Conservation (phyloP, 2,329 filamentous ascomycete species). For the Teratosphaeria destructans region DNA sequence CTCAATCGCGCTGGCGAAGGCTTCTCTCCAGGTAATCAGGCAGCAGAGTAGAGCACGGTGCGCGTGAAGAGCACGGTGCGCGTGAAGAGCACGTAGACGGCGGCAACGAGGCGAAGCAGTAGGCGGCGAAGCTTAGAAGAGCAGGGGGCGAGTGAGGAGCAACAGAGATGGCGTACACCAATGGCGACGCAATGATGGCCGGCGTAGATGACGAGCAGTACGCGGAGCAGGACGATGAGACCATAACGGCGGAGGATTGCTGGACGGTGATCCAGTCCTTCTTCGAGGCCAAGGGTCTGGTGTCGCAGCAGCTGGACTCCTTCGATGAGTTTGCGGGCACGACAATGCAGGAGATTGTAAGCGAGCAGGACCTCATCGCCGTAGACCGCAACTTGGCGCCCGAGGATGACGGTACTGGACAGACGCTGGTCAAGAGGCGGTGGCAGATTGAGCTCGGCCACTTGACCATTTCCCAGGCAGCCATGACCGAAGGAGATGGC, state of each 20-base stretch:
- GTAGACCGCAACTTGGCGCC: constrained; percentile 84
- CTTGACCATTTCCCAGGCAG: constrained; percentile 78
- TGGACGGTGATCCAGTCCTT: constrained; percentile 97
- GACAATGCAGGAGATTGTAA: constrained; percentile 88
- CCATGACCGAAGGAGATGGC: constrained; percentile 87
- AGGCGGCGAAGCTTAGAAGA: not conserved
- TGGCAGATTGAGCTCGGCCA: constrained; percentile 94
- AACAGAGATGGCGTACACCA: constrained; percentile 7
- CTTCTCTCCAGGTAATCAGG: not conserved
- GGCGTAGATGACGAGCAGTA: constrained; percentile 7
- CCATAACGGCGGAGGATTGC: constrained; percentile 91
- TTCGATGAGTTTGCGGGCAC: constrained; percentile 95
- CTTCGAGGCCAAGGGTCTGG: constrained; percentile 90
- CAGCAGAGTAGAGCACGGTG: not conserved
- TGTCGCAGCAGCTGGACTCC: constrained; percentile 95
- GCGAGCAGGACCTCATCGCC: constrained; percentile 84
- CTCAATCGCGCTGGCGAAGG: not conserved
- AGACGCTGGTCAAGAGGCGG: constrained; percentile 70
- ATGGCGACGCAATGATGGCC: constrained; percentile 11
- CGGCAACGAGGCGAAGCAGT: not conserved
- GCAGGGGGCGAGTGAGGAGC: not conserved
- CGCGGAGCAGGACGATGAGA: constrained; percentile 13
- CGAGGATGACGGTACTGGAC: constrained; percentile 49
- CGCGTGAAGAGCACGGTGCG: not conserved
- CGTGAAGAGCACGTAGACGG: constrained; percentile 1